Evolutionary conservation across 495 filamentous ascomycete species (phyloP).

Genomic region (Hamigera avellanea): DNA sequence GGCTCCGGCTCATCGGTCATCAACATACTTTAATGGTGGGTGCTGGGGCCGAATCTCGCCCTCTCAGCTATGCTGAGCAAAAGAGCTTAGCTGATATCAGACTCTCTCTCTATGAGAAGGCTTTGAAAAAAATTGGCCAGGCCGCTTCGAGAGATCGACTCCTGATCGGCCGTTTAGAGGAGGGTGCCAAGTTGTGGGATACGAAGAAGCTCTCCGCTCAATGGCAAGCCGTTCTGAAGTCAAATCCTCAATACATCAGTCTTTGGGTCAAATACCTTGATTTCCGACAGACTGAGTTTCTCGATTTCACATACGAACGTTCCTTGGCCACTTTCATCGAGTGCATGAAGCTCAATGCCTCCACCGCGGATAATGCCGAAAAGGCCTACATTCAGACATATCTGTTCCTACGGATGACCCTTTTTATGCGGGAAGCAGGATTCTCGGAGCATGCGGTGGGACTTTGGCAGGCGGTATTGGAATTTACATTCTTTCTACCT

Average conservation of each 20-base stretch:
- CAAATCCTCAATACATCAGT: slow-evolving; percentile 43
- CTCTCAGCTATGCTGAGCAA: slow-evolving; percentile 47
- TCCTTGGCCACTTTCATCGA: slow-evolving; percentile 44
- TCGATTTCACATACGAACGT: slow-evolving; percentile 56
- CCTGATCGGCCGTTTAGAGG: slow-evolving; percentile 54
- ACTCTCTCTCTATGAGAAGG: slow-evolving; percentile 70
- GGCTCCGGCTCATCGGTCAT: slow-evolving; percentile 65
- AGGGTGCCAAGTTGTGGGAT: slow-evolving; percentile 65
- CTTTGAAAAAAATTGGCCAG: slow-evolving; percentile 43
- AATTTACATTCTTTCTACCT: slow-evolving; percentile 56
- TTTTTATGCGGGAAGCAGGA: slow-evolving; percentile 68
- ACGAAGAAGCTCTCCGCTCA: slow-evolving; percentile 42
- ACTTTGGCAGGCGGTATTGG: slow-evolving; percentile 74
- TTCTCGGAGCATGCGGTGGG: slow-evolving; percentile 67
- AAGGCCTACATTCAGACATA: slow-evolving; percentile 48
- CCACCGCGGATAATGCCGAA: slow-evolving; percentile 9
- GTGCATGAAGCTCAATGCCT: slow-evolving; percentile 40
- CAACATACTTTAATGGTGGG: slow-evolving; percentile 52
- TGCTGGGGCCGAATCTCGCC: slow-evolving; percentile 22
- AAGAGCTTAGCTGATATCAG: slow-evolving; percentile 65
- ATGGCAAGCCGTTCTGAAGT: slow-evolving; percentile 51
- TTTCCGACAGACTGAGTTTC: slow-evolving; percentile 59
- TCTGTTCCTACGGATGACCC: slow-evolving; percentile 59
- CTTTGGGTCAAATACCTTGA: slow-evolving; percentile 70
- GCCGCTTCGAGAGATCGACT: slow-evolving; percentile 40